Evolutionary conservation across 139 green algal species (phyloP).

Genomic region (Picochlorum sp.): DNA sequence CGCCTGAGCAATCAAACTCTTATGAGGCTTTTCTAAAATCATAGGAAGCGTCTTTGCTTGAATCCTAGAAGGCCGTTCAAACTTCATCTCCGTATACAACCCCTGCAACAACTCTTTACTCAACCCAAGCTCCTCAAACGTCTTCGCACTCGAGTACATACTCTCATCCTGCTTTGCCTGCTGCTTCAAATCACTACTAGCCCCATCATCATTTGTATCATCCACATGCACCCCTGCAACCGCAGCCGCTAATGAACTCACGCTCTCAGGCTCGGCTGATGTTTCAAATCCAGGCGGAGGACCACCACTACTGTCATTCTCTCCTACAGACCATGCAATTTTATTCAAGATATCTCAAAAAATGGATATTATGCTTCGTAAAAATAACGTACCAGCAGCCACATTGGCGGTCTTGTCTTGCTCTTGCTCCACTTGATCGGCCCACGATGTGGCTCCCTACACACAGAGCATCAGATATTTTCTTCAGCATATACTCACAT

Average conservation of each 20-base stretch:
- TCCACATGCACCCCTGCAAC: constrained; percentile 32
- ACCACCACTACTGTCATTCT: not conserved
- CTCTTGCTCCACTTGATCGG: constrained; percentile 17
- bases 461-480: too few species aligned
- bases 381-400: not conserved
- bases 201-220: constrained; percentile 50
- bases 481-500: too few species aligned
- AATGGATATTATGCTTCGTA: too few species aligned
- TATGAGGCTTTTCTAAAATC: constrained; percentile 83
- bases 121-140: constrained; percentile 83
- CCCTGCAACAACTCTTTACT: constrained; percentile 70
- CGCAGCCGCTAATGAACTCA: constrained; percentile 8
- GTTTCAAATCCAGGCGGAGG: constrained; percentile 37
- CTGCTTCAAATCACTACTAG: constrained; percentile 31
- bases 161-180: constrained; percentile 39
- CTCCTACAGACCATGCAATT: not conserved
- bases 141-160: constrained; percentile 65
- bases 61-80: constrained; percentile 86
- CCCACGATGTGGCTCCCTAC: constrained; percentile 4
- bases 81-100: constrained; percentile 98
- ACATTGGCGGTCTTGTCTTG: not conserved
- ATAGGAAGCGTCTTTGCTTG: constrained; percentile 87
- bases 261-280: not conserved
- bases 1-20: constrained; percentile 82
- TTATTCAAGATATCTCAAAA: not conserved